A percentile compares a stretch with the other conserved stretches of the same genome.
Conservation (phyloP, 805 yeast species). For the Candida endomychidarum region DNA sequence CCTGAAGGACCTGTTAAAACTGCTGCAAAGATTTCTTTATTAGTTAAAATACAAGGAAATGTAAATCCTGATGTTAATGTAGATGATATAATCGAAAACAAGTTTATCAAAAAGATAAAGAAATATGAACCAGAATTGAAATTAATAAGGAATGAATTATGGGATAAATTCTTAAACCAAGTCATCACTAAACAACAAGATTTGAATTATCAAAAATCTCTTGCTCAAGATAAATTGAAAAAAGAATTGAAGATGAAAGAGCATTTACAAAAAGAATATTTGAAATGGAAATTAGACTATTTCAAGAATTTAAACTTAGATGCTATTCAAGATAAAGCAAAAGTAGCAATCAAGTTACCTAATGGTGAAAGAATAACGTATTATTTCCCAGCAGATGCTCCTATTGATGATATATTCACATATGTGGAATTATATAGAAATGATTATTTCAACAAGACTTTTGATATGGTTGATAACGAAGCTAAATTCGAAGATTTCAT, state of each 20-base stretch:
- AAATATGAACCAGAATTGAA: constrained; percentile 63
- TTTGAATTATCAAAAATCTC: constrained; percentile 67
- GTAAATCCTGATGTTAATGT: constrained; percentile 41
- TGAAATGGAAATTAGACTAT: constrained; percentile 27
- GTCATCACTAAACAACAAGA: constrained; percentile 71
- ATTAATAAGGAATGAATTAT: constrained; percentile 60
- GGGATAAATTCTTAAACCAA: constrained; percentile 57
- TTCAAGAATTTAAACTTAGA: constrained; percentile 20
- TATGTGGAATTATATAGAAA: constrained; percentile 37
- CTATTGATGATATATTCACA: constrained; percentile 31
- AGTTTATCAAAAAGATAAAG: constrained; percentile 46
- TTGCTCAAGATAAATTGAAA: constrained; percentile 63
- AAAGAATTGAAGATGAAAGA: constrained; percentile 28
- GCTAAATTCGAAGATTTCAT: constrained; percentile 23
- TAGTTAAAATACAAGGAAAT: constrained; percentile 65
- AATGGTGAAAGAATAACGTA: constrained; percentile 56
- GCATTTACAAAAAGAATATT: constrained; percentile 38
- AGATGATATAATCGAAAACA: constrained; percentile 32
- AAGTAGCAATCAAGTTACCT: constrained; percentile 68
- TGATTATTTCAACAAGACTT: constrained; percentile 37
- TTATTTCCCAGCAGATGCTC: constrained; percentile 29
- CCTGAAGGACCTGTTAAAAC: constrained; percentile 55
- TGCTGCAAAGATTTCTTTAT: constrained; percentile 57
- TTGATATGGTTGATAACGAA: constrained; percentile 21
- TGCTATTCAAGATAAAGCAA: constrained; percentile 36